A percentile compares a stretch with the other conserved stretches of the same genome.
Evolutionary conservation across 2,329 filamentous ascomycete species (phyloP).

Genomic region (Aureobasidium pullulans): DNA sequence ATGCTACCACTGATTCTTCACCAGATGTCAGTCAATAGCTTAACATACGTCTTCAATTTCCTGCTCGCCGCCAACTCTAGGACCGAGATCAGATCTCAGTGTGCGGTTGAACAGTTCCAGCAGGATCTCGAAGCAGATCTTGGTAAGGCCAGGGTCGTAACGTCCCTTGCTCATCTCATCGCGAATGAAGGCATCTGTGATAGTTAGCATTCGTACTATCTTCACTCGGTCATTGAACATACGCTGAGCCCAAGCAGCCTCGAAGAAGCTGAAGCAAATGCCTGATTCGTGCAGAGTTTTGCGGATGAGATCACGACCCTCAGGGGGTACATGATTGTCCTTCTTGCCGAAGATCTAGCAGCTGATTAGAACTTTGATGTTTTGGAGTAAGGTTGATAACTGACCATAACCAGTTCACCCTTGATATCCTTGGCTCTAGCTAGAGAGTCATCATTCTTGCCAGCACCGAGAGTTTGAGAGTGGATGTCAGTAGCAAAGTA

Average conservation of each 20-base stretch:
- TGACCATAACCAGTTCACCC: constrained; percentile 68
- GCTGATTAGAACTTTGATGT: constrained; percentile 16
- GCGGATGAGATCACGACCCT: constrained; percentile 75
- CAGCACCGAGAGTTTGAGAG: constrained; percentile 63
- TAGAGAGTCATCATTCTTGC: constrained; percentile 57
- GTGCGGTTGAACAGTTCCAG: constrained; percentile 75
- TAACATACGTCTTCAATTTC: constrained; percentile 33
- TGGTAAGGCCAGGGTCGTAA: constrained; percentile 80
- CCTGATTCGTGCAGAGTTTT: constrained; percentile 71
- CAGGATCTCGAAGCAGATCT: constrained; percentile 85
- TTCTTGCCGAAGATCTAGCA: constrained; percentile 73
- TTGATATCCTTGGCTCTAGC: constrained; percentile 58
- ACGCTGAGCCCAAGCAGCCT: constrained; percentile 87
- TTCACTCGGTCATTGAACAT: constrained; percentile 25
- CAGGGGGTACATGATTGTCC: constrained; percentile 81
- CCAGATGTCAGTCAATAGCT: not conserved
- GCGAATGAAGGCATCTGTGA: constrained; percentile 73
- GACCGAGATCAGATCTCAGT: constrained; percentile 71
- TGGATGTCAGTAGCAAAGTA: constrained; percentile 95
- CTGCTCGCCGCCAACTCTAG: constrained; percentile 46
- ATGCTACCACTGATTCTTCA: too few relatives aligned
- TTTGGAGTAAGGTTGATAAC: constrained; percentile 13
- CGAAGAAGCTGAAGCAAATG: constrained; percentile 72
- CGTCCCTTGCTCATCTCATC: constrained; percentile 91
- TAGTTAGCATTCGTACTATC: not conserved